Percentiles rank a stretch among this genome's conserved stretches.
These are phyloP conservation scores for Talaromyces sp. DNA, from an alignment of 2,329 filamentous ascomycete species.

Conservation along the genomic window DNA sequence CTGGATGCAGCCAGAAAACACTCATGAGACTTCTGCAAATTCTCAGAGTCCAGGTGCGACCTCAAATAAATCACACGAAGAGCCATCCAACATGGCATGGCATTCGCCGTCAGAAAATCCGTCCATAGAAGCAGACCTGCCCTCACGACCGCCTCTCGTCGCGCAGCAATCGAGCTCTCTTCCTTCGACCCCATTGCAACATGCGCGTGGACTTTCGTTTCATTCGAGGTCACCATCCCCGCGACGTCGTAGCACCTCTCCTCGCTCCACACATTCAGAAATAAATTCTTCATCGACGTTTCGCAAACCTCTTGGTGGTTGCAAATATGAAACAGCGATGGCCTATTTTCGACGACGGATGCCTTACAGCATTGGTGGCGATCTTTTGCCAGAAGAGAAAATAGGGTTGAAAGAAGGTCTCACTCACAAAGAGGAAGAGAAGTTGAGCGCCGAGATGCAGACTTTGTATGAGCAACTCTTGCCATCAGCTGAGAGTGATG, in stretches of 20 bases:
- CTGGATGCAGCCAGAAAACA: constrained; percentile 42
- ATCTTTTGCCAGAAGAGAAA: constrained; percentile 69
- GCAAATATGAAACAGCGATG: constrained; percentile 85
- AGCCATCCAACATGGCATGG: constrained; percentile 44
- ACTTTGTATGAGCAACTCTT: constrained; percentile 81
- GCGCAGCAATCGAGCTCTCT: constrained; percentile 81
- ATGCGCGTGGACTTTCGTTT: constrained; percentile 77
- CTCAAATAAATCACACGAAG: constrained; percentile 44
- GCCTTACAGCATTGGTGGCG: constrained; percentile 84
- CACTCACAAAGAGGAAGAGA: constrained; percentile 69
- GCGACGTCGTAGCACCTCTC: constrained; percentile 74
- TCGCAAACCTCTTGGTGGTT: constrained; percentile 66
- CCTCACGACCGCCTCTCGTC: constrained; percentile 51
- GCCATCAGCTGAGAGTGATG: constrained; percentile 75
- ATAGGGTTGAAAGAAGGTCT: constrained; percentile 69
- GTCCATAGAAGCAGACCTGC: constrained; percentile 33
- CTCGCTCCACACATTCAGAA: constrained; percentile 86
- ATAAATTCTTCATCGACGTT: constrained; percentile 73
- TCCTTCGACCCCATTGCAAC: constrained; percentile 88
- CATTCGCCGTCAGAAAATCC: constrained; percentile 32
- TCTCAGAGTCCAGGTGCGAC: constrained; percentile 42
- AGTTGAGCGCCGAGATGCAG: constrained; percentile 77
- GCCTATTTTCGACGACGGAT: constrained; percentile 81
- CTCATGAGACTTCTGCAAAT: constrained; percentile 44
- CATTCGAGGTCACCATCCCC: constrained; percentile 80